Evolutionary conservation across 352 stramenopile genomes (phyloP).

Genomic region (Achlya hypogyna): DNA sequence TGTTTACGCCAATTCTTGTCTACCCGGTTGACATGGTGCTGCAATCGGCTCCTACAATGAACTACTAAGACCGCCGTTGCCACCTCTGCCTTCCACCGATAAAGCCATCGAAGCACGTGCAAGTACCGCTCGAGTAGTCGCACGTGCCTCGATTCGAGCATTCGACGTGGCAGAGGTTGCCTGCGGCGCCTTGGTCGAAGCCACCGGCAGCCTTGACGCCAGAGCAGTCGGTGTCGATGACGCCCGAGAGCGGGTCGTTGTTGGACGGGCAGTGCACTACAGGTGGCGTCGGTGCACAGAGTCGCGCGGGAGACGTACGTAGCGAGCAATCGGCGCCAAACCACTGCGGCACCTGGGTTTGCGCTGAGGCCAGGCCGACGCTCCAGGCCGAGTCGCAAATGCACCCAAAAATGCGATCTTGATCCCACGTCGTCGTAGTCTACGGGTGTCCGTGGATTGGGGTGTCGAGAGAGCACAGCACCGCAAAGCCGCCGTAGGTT

Average conservation of each 20-base stretch:
- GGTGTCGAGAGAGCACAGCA: conserved; percentile 12
- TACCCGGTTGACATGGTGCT: conserved; percentile 9
- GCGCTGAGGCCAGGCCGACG: conserved; percentile 55
- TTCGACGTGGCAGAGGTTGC: conserved; percentile 87
- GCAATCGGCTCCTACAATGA: conserved; percentile 7
- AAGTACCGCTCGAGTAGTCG: conserved; percentile 77
- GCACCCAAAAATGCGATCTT: conserved; percentile 85
- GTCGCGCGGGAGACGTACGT: conserved; percentile 34
- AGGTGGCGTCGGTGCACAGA: neutral
- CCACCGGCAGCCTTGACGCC: conserved; percentile 35
- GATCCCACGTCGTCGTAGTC: conserved; percentile 79
- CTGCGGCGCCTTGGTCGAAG: conserved; percentile 30
- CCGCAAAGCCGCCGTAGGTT: conserved; percentile 43
- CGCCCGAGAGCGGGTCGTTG: conserved; percentile 56
- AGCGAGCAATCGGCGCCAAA: conserved; percentile 83
- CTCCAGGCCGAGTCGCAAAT: conserved; percentile 81
- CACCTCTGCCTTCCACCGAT: conserved; percentile 31
- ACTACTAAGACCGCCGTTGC: neutral
- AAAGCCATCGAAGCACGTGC: conserved; percentile 82
- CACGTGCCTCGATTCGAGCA: conserved; percentile 89
- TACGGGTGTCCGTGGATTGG: conserved; percentile 19
- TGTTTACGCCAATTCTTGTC: neutral
- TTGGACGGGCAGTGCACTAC: conserved; percentile 71
- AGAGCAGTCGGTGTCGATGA: conserved; percentile 70
- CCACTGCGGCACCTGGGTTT: conserved; percentile 80